Base-by-base conservation (phyloP, 2,329 filamentous ascomycete species). In the Sporothrix schenckii region DNA sequence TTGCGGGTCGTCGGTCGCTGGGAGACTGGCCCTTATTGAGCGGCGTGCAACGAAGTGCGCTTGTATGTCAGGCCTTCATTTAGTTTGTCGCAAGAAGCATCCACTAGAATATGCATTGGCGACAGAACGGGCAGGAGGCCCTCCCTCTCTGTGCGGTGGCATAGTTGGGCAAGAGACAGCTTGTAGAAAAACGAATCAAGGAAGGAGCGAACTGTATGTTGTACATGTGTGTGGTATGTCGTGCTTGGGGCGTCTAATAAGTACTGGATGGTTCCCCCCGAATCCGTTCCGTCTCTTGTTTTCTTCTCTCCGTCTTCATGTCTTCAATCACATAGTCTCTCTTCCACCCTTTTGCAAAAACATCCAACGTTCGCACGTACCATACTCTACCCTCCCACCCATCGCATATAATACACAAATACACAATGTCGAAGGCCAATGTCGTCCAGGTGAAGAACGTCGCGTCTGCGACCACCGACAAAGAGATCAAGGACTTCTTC, bases 401-500 rank as follows among this genome's bases (percentile, higher is more conserved):
- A 50, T 44, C 27, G 27, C n/a, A 50, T 34, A 39, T 21, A 50
- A 58, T 54, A 13, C 72, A 75, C 14, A 11, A 74, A 58, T 54
- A 13, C 72, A 75, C 14, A 11, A 74, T 75, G 74, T 71, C 74
- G 50, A 66, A 50, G 66, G 69, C 71, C 68, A 75, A 69, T 72
- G 74, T 74, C 30, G 70, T 76, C 74, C 84, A 94, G 83, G 94
- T 98, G 77, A 91, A 92, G 83, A 94, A 95, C 84, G 97, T 99
- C 82, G 89, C 92, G 75, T 80, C 85, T 73, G 83, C 90, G 79
- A 97, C 94, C 70, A 89, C 87, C 75, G 93, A 99, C 82, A 91
- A 94, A 83, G 93, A 98, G 82, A 89, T 99, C 77, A 89, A 89
- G 78, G 94, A 97, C 79, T 99, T 99, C 86, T 99, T 99, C 86